phyloP scores from a whole-genome alignment of 192 early-diverging fungal species.

The Linnemannia elongata region DNA sequence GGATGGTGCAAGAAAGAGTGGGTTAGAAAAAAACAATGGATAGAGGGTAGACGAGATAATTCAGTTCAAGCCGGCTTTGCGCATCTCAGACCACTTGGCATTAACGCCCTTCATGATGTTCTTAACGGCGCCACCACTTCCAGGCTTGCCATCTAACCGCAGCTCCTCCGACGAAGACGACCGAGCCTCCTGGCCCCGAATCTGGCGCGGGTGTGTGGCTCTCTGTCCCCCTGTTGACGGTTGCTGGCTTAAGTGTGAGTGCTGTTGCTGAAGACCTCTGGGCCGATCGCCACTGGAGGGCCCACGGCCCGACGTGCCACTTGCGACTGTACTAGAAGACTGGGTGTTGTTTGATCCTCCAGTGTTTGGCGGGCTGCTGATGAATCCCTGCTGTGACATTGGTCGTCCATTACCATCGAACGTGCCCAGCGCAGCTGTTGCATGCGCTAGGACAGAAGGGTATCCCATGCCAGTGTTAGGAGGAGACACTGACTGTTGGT shows the following conservation, averaged over 20 bases:
- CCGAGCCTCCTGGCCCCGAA: conserved; percentile 14
- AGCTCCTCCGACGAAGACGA: conserved; percentile 32
- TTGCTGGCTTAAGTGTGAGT: conserved; percentile 4
- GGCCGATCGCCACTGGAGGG: neutral
- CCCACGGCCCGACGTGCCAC: neutral
- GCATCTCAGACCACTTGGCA: conserved; percentile 44
- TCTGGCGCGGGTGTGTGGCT: conserved; percentile 22
- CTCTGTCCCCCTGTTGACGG: neutral
- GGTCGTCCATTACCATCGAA: conserved; percentile 5
- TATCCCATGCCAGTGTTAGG: neutral
- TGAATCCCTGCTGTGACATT: conserved; percentile 30
- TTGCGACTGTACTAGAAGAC: neutral
- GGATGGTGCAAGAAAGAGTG: neutral
- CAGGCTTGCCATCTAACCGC: conserved; percentile 4
- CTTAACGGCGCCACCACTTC: conserved; percentile 25
- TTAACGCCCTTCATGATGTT: conserved; percentile 43
- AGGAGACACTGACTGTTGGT: neutral
- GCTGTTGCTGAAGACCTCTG: conserved; percentile 18
- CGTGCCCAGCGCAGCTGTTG: neutral
- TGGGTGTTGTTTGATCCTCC: neutral
- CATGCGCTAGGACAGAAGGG: neutral
- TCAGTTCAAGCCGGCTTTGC: conserved; percentile 22
- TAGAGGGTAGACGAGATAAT: neutral
- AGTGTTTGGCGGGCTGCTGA: neutral
- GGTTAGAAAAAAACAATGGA: neutral